phyloP scores from a whole-genome alignment of 192 early-diverging fungal genomes.

The Dispira parvispora region DNA sequence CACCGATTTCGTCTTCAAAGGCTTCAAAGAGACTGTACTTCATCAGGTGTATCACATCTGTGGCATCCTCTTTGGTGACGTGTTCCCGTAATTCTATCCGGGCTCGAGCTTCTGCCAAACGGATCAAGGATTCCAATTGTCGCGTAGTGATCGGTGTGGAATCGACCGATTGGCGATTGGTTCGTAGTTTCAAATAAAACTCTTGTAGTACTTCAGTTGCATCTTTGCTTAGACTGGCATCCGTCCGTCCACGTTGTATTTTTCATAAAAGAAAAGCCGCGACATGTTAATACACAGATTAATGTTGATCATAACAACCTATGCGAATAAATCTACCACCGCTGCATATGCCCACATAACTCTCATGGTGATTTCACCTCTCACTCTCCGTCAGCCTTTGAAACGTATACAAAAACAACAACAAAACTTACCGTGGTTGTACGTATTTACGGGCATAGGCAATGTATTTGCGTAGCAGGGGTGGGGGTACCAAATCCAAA shows the following conservation, averaged over 20 bases:
- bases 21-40: slow-evolving; percentile 42
- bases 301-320: too few relatives aligned
- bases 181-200: slow-evolving; percentile 55
- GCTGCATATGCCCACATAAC: too few relatives aligned
- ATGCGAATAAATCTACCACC: too few relatives aligned
- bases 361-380: too few relatives aligned
- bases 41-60: slow-evolving; percentile 68
- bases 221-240: slow-evolving; percentile 12
- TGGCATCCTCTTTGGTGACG: slow-evolving; percentile 52
- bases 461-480: slow-evolving; percentile 65
- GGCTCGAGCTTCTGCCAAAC: slow-evolving; percentile 60
- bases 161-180: slow-evolving; percentile 40
- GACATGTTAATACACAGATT: too few relatives aligned
- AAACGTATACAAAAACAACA: too few relatives aligned
- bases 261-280: too few relatives aligned
- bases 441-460: slow-evolving; percentile 70
- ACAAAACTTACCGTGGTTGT: slow-evolving; percentile 39
- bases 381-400: too few relatives aligned
- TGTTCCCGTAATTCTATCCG: slow-evolving; percentile 53
- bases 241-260: too few relatives aligned
- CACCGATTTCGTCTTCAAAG: slow-evolving; percentile 34
- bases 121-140: slow-evolving; percentile 66
- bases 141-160: slow-evolving; percentile 64
- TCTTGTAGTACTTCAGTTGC: slow-evolving; percentile 41
- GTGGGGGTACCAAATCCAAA: slow-evolving; percentile 42